Percentiles rank a stretch among this genome's conserved stretches.
These are phyloP conservation scores for Caryopteris hybrid DNA, from an alignment of 305 asterid genomes.

Conservation along the genomic window DNA sequence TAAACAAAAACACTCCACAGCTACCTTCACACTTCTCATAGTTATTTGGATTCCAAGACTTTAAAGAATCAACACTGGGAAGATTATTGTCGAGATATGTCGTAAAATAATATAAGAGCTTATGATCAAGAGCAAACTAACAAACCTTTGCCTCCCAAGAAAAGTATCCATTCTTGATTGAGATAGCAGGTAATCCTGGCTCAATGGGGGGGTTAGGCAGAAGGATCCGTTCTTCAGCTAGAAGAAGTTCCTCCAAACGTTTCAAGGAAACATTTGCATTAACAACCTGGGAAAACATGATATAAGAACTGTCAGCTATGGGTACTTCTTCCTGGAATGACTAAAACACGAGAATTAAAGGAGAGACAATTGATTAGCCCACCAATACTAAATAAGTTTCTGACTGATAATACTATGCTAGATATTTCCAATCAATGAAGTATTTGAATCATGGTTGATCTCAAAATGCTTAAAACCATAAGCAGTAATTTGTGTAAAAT, in stretches of 20 bases:
- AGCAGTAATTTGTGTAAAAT: not conserved
- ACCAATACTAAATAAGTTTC: not conserved
- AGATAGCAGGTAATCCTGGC: slow-evolving; percentile 70
- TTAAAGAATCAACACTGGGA: not conserved
- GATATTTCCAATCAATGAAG: not conserved
- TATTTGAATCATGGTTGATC: not conserved
- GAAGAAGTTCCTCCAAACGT: slow-evolving; percentile 84
- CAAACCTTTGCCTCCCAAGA: slow-evolving; percentile 92
- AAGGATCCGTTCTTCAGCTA: slow-evolving; percentile 72
- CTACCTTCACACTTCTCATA: not conserved
- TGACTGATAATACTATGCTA: not conserved
- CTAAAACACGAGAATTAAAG: not conserved
- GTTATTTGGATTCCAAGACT: not conserved
- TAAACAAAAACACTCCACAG: not conserved
- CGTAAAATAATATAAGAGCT: not conserved
- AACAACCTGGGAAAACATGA: slow-evolving; percentile 51
- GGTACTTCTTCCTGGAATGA: slow-evolving; percentile 3
- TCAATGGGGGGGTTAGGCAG: slow-evolving; percentile 73
- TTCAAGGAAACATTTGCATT: slow-evolving; percentile 88
- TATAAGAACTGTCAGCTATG: not conserved
- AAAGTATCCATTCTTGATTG: slow-evolving; percentile 78
- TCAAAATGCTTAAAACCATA: not conserved
- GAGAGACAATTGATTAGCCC: not conserved
- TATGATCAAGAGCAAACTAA: not conserved
- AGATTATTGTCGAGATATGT: not conserved